Conservation (phyloP, 2,329 filamentous ascomycete genomes). For the Cladorrhinum sp. region DNA sequence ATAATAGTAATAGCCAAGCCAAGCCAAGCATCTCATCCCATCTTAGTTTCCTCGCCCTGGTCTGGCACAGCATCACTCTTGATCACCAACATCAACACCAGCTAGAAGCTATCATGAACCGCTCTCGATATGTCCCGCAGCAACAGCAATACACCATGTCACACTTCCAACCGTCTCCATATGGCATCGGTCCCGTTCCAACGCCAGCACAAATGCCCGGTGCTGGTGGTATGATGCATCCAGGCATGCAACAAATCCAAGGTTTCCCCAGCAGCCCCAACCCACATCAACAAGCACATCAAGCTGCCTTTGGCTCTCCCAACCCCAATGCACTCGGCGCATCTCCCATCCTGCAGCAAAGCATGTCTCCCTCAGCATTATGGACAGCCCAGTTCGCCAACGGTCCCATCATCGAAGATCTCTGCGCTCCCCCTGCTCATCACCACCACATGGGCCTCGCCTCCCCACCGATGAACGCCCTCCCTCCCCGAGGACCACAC, state of each 20-base stretch:
- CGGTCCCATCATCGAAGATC: constrained; percentile 24
- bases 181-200: constrained; percentile 6
- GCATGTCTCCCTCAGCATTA: constrained; percentile 9
- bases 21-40: neutral
- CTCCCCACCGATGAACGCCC: constrained; percentile 11
- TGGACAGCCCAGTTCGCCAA: constrained; percentile 20
- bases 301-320: constrained; percentile 1
- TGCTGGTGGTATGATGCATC: constrained; percentile 14
- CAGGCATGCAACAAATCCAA: neutral
- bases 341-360: constrained; percentile 13
- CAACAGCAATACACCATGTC: constrained; percentile 11
- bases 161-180: constrained; percentile 11
- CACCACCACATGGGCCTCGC: constrained; percentile 4
- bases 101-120: constrained; percentile 18
- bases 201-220: constrained; percentile 10
- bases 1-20: neutral
- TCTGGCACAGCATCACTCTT: neutral
- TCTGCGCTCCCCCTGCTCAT: constrained; percentile 15
- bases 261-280: neutral
- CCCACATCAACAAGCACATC: constrained; percentile 6
- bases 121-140: constrained; percentile 16
- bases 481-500: constrained; percentile 5
- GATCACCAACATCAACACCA: neutral
- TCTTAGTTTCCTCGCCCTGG: neutral
- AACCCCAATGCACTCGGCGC: constrained; percentile 1